Base-by-base conservation (phyloP, 2,329 filamentous ascomycete species). In the Cercospora berteroae region DNA sequence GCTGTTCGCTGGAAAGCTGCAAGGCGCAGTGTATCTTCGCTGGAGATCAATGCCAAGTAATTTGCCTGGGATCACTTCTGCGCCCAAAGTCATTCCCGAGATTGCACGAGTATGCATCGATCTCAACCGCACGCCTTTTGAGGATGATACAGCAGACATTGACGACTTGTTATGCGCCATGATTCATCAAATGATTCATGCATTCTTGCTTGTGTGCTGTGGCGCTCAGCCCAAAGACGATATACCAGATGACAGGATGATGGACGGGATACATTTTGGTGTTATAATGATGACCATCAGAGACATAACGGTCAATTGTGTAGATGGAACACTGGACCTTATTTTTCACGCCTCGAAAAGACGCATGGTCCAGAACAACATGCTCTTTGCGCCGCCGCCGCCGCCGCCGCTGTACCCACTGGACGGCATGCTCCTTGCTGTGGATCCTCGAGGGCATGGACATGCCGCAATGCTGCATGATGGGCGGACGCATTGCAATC, bases 171-270 rank as follows among this genome's bases (percentile, higher is more conserved):
- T 81, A 13, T 79, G 78, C 16, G 74, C 70, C 5, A 69, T 81
- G 48, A 77, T 82, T 5, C 81, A 82, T 65, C 81, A 82, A 55
- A 82, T 82, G 80, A 81, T 82, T 39, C 80, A 82, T 60, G 80
- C 80, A 13, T 82, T 79, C 71, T 80, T 82, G 65, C 74, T 82
- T 3, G 74, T 81, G n/a, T 77, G 78, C 60, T 82, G 80, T 60
- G 79, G 79, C 8, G 74, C 76, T 2, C 75, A 78, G 63, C 70
- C 74, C 13, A 75, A 76, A 33, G 73, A 74, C 5, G 72, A 72
- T 0, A 73, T 67, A 25, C 67, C 67, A 36, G 80, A 80, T 39
- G 77, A 76, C 3, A 74, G 80, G 8, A 70, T 82, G 25, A 69
- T 69, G 31, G 80, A 82, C 66, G 78, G 76, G 1, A 63, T 78